Evolutionary conservation across 2,329 filamentous ascomycete species (phyloP).

Genomic region (Colletotrichum sp.): DNA sequence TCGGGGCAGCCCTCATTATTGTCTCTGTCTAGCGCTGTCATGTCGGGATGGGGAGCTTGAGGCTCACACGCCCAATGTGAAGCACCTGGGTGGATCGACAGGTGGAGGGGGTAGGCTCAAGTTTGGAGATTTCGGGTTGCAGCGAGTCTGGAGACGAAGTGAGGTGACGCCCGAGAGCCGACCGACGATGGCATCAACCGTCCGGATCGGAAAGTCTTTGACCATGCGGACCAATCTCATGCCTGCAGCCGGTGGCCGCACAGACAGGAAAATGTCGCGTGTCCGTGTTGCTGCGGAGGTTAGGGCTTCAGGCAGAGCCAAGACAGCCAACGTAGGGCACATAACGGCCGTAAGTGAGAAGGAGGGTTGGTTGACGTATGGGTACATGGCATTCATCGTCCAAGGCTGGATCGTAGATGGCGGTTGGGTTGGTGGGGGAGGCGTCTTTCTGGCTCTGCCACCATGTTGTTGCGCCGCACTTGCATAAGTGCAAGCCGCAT

Average conservation of each 20-base stretch:
- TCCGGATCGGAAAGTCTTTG: background rate
- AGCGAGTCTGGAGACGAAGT: background rate
- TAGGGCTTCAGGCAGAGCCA: background rate
- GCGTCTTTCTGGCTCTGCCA: background rate
- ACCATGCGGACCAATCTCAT: background rate
- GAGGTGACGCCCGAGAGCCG: background rate
- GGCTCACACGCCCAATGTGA: background rate
- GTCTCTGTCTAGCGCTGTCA: slow-evolving; percentile 6
- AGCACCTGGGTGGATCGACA: background rate
- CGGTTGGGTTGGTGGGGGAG: background rate
- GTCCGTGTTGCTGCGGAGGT: background rate
- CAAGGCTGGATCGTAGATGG: background rate
- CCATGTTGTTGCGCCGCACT: background rate
- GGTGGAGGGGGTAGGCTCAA: no score
- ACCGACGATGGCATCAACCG: background rate
- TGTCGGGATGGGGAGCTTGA: background rate
- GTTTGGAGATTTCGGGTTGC: background rate
- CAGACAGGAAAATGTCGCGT: background rate
- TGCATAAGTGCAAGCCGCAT: background rate
- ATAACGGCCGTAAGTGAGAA: background rate
- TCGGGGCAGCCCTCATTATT: slow-evolving; percentile 5
- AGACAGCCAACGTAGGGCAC: background rate
- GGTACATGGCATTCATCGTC: background rate
- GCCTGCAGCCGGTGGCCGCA: background rate
- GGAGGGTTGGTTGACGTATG: background rate